Evolutionary conservation across 1,139 yeast genomes (phyloP), one percentile per base, ranked within the genome.

Genomic region (Protomyces lactucae-debilis): DNA sequence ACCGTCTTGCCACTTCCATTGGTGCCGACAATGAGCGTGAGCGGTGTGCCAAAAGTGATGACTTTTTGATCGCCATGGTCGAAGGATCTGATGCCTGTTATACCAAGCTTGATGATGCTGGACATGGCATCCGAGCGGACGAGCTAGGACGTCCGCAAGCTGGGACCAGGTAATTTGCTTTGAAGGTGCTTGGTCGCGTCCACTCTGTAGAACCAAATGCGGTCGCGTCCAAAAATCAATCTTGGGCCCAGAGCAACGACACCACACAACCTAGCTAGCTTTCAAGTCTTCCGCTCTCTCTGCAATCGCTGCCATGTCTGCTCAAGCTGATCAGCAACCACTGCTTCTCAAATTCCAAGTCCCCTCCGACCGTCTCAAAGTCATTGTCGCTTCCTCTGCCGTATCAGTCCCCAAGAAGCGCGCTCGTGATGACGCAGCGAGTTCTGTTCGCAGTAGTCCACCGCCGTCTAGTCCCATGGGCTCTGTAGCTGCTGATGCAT

Each of bases 1-100:
- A 43, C 48, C 10, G 99, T 95, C 74, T 95, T 95, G n/a, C 99
- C 99, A 48, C 97, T 87, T 52, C 99, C 99, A 76, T 95, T 95
- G 67, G 88, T 90, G 0, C 99, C 99, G 59, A 95, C 96, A 66
- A 95, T 93, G 64, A 95, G 79, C 0, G 99, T 95, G 71, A 95
- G 76, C 0, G 99, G 99, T 56, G 84, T 83, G 10, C 93, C 93
- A 75, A 95, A 95, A 72, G 88, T 90, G 67, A 95, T 90, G 48
- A 43, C 48, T 43, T 43, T 43, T 1, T 92, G 87, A 72, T 93
- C 97, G 36, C 54, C 52, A 43, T 59, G 63, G 48, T 88, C 95
- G 73, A 93, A 95, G 0, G 98, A 91, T 56, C 99, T 79, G 4
- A 95, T 84, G 40, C 99, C 99, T 67, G 86, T 87, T 39, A 95